Conservation (phyloP, 2,329 filamentous ascomycete genomes). For the Penicillium sp. region DNA sequence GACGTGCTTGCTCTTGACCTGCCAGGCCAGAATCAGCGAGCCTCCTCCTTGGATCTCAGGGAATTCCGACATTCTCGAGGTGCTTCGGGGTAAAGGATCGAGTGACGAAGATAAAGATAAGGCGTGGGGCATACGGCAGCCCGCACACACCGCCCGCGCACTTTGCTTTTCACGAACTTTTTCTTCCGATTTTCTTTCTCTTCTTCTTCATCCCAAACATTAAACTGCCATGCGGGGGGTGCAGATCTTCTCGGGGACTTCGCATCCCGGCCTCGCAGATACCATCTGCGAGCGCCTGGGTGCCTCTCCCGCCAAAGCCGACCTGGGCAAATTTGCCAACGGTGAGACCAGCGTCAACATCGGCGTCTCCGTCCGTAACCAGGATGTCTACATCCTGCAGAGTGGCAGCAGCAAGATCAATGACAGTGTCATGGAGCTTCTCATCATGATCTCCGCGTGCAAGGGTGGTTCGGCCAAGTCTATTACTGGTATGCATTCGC, state of each 20-base stretch:
- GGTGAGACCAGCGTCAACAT: conserved; percentile 69
- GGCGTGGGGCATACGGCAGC: conserved; percentile 19
- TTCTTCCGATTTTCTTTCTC: conserved; percentile 19
- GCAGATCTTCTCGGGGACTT: conserved; percentile 66
- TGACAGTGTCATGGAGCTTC: conserved; percentile 97
- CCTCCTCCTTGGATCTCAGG: conserved; percentile 85
- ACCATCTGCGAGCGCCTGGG: conserved; percentile 66
- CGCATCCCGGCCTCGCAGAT: conserved; percentile 63
- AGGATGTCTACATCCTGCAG: conserved; percentile 98
- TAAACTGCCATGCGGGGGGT: conserved; percentile 58
- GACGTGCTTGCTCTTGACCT: conserved; percentile 82
- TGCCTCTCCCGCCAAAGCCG: conserved; percentile 57
- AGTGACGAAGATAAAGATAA: conserved; percentile 2
- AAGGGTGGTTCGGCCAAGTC: conserved; percentile 97
- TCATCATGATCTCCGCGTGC: conserved; percentile 99
- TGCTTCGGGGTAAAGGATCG: background rate
- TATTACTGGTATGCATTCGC: conserved; percentile 71
- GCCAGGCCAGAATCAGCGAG: conserved; percentile 93
- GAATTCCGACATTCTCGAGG: conserved; percentile 56
- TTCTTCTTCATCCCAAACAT: conserved; percentile 9
- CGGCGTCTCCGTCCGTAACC: conserved; percentile 76
- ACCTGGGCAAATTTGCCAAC: conserved; percentile 66
- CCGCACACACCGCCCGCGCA: conserved; percentile 15
- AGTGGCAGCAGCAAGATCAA: conserved; percentile 96
- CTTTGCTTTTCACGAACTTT: conserved; percentile 8